Conservation (phyloP, 2,329 filamentous ascomycete species). For the Aureobasidium sp. region DNA sequence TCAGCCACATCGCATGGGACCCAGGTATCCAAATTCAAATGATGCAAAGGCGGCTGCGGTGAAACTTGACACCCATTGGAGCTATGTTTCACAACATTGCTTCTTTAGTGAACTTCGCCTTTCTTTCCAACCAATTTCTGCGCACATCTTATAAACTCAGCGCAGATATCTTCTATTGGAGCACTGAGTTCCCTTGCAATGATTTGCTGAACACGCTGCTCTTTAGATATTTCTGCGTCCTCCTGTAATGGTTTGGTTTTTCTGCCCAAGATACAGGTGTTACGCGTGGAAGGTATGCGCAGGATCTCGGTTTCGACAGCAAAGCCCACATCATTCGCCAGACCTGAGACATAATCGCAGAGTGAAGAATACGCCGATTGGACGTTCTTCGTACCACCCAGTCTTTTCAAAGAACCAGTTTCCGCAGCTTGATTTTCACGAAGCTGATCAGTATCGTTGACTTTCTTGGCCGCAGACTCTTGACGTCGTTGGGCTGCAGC, state of each 20-base stretch:
- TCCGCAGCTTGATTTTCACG: conserved; percentile 33
- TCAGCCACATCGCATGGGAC: neutral
- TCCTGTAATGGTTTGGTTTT: neutral
- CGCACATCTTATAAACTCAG: conserved; percentile 25
- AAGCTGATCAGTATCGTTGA: neutral
- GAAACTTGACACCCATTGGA: neutral
- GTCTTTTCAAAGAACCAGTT: conserved; percentile 37
- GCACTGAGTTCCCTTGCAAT: conserved; percentile 23
- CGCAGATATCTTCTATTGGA: conserved; percentile 19
- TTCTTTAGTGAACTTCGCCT: conserved; percentile 22
- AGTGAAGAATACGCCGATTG: conserved; percentile 85
- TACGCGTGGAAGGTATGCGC: conserved; percentile 92
- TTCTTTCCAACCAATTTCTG: conserved; percentile 24
- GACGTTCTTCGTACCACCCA: conserved; percentile 36
- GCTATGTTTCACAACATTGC: no score
- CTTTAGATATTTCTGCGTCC: neutral
- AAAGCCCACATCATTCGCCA: conserved; percentile 80
- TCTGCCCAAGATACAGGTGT: conserved; percentile 78
- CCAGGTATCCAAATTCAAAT: no score
- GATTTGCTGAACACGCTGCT: conserved; percentile 19
- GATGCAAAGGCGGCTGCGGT: neutral
- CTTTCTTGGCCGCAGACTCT: neutral
- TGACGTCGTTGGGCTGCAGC: conserved; percentile 1
- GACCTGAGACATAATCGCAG: conserved; percentile 77
- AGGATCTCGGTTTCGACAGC: conserved; percentile 84